Percentiles rank a stretch among this genome's conserved stretches.
Evolutionary conservation across 345 rosid species (phyloP).

Genomic region (Ricinus communis): DNA sequence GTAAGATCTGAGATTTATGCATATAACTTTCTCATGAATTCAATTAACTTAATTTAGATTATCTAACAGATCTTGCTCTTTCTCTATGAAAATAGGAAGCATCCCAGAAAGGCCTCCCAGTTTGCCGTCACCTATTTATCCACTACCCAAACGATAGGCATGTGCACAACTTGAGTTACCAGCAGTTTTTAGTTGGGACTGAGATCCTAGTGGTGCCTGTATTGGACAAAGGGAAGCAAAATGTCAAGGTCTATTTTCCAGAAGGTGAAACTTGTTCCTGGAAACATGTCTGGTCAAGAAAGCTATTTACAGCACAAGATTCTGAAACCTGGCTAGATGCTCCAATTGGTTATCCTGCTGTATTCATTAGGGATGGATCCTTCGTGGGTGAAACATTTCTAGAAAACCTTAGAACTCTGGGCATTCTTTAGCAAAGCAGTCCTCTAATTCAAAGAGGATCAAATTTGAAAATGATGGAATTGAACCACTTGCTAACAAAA

Average conservation of each 20-base stretch:
- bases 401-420: constrained; percentile 40
- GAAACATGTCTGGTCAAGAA: constrained; percentile 67
- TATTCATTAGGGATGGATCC: constrained; percentile 60
- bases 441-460: constrained; percentile 4
- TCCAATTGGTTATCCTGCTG: constrained; percentile 64
- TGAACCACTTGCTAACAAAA: not conserved
- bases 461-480: not conserved
- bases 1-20: constrained; percentile 23
- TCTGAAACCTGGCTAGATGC: constrained; percentile 52
- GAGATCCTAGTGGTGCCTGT: constrained; percentile 71
- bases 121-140: constrained; percentile 72
- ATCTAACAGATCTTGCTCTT: constrained; percentile 18
- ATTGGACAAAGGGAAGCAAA: constrained; percentile 56
- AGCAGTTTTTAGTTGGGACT: constrained; percentile 64
- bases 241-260: constrained; percentile 62
- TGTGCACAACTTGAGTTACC: constrained; percentile 54
- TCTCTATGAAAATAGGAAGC: constrained; percentile 49
- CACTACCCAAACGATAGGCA: constrained; percentile 60
- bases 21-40: not conserved
- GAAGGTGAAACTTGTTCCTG: constrained; percentile 45
- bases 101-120: constrained; percentile 54
- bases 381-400: constrained; percentile 51
- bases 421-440: constrained; percentile 27
- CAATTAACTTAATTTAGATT: not conserved
- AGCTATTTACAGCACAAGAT: constrained; percentile 40